Evolutionary conservation across 2,329 filamentous ascomycete species (phyloP), one percentile per base, ranked within the genome.

Genomic region (Penicillium sp.): DNA sequence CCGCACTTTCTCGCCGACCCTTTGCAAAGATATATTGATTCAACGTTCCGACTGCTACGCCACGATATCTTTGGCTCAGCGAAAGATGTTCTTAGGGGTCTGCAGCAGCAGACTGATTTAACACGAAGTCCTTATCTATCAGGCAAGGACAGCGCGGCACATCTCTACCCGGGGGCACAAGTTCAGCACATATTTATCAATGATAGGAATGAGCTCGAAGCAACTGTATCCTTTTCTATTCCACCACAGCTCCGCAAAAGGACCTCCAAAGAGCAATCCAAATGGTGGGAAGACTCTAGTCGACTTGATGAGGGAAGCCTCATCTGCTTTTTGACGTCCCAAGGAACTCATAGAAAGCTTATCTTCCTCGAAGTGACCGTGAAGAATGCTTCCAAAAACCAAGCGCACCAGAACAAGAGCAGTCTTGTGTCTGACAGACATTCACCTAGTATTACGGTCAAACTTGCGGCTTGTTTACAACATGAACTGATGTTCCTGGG

Each of bases 231-330:
- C 27, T 58, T 58, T 16, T 1, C 27, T 45, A 9, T 10, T 26
- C 56, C 44, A 2, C 23, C 27, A 19, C 27, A 52, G 26, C 1
- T 55, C 6, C 52, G 45, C 35, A 55, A 46, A 49, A 55, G 10
- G 30, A 13, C 48, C 0, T 30, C 35, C 3, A 38, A 8, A 1
- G 48, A 58, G 44, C 47, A 50, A 49, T 52, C 11, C 23, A 55
- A 4, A 55, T 58, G 47, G 56, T 55, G 44, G 56, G 1, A 55
- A 49, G 52, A 47, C 16, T 58, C 56, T 3, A 58, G 13, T 32
- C 46, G 52, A 53, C 40, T 58, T 1, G 48, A 58, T 2, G 40
- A 52, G 27, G 48, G 56, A 26, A 50, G 44, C 11, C 47, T 55
- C 2, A 14, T 55, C 1, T 58, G 48, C 13, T 55, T 58, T 11